Evolutionary conservation across 345 rosid genomes (phyloP).

Genomic region (Boechera divaricarpa): DNA sequence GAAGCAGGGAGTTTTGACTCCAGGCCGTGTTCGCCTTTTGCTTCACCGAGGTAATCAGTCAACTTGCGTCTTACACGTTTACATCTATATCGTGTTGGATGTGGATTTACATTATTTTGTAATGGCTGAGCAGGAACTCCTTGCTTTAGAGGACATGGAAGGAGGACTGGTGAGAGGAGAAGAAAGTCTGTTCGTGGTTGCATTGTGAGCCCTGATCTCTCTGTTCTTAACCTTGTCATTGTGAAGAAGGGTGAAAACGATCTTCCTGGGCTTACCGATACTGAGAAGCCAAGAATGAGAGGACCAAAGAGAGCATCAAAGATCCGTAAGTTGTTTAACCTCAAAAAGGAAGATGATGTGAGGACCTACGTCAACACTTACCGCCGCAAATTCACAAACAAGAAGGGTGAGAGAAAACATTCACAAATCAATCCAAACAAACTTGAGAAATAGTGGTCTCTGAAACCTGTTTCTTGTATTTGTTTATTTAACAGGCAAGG

Average conservation of each 20-base stretch:
- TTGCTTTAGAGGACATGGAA: slow-evolving; percentile 79
- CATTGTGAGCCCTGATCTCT: slow-evolving; percentile 80
- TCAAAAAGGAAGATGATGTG: slow-evolving; percentile 80
- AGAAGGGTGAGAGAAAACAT: slow-evolving; percentile 39
- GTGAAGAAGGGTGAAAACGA: slow-evolving; percentile 83
- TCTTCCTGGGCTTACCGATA: slow-evolving; percentile 77
- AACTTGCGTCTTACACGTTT: background rate
- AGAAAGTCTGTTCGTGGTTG: slow-evolving; percentile 94
- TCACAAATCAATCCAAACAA: background rate
- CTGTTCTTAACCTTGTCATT: slow-evolving; percentile 79
- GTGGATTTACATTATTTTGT: background rate
- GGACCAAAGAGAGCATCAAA: slow-evolving; percentile 89
- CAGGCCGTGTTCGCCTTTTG: slow-evolving; percentile 85
- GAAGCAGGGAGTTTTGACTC: slow-evolving; percentile 89
- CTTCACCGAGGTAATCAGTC: slow-evolving; percentile 59
- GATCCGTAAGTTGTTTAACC: slow-evolving; percentile 77
- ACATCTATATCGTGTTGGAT: background rate
- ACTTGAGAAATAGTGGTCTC: background rate
- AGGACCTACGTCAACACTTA: slow-evolving; percentile 82
- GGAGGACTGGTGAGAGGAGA: slow-evolving; percentile 78
- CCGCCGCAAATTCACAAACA: slow-evolving; percentile 75
- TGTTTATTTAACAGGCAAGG: slow-evolving; percentile 60
- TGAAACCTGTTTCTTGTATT: background rate
- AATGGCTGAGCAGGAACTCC: slow-evolving; percentile 60
- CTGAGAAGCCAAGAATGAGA: slow-evolving; percentile 80